Evolutionary conservation across 768 basidiomycete species (phyloP), one percentile per base, ranked within the genome.

Genomic region (Mycena galericulata): DNA sequence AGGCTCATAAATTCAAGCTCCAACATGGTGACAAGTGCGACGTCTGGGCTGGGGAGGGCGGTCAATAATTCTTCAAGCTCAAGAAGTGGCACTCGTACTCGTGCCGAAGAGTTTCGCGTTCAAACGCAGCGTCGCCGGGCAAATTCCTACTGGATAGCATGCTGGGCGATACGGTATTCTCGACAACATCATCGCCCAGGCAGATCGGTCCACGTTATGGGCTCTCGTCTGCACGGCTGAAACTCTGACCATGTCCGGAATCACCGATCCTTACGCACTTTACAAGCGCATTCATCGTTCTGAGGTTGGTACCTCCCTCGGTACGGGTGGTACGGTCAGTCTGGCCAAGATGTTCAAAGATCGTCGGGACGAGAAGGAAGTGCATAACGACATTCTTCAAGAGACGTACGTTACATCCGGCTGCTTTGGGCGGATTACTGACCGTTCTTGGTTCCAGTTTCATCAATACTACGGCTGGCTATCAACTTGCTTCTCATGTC

Each of bases 281-380:
- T 99, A 99, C 86, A 90, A 99, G 81, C 87, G 97, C 76, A 88
- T 99, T 74, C 98, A 99, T 79, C 97, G 98, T 2, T 95, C 96
- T 3, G 96, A 99, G 75, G 93, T 99, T 67, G 98, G 98, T 65
- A 95, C 96, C 3, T 89, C 92, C 63, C 83, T 99, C 67, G 98
- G 98, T 63, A 99, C 99, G 97, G 98, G 98, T 74, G 98, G 98
- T 75, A 89, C 95, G 70, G 89, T 90, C 65, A 94, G 93, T 75
- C 85, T 98, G 82, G 86, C 91, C 57, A 91, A 94, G 81, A 99
- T 99, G 98, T 99, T 99, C 88, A 98, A 95, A 80, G 98, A 99
- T 78, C 92, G 98, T 69, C 93, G 96, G 43, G 97, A 98, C 76
- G 98, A 98, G 84, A 94, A 93, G 79, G 96, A 98, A 38, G 96